A percentile compares a stretch with the other conserved stretches of the same genome.
Evolutionary conservation across 2,329 filamentous ascomycete genomes (phyloP).

Genomic region (Diaporthe eres): DNA sequence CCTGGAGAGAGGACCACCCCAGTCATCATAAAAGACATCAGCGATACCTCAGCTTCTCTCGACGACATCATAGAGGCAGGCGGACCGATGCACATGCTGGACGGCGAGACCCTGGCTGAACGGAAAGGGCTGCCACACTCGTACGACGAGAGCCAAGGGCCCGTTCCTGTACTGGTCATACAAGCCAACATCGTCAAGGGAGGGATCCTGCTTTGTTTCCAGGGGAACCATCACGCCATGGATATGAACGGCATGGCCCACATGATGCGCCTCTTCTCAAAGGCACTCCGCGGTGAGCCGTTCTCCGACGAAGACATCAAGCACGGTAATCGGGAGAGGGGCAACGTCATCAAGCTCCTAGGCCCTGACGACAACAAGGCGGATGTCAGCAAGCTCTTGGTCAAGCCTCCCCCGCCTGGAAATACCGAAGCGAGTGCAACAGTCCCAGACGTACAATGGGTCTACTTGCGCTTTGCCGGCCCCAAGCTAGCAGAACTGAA

Average conservation of each 20-base stretch:
- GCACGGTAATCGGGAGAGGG: conserved; percentile 36
- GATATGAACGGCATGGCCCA: conserved; percentile 45
- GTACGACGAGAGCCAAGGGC: conserved; percentile 29
- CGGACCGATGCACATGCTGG: conserved; percentile 34
- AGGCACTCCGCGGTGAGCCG: conserved; percentile 25
- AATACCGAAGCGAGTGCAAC: not conserved
- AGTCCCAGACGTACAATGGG: conserved; percentile 28
- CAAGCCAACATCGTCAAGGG: conserved; percentile 45
- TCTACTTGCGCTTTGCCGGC: conserved; percentile 39
- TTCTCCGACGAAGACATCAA: conserved; percentile 26
- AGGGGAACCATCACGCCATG: conserved; percentile 44
- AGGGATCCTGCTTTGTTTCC: conserved; percentile 44
- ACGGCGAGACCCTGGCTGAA: conserved; percentile 17
- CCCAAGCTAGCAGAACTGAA: conserved; percentile 37
- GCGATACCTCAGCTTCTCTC: conserved; percentile 8
- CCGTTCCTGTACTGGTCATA: conserved; percentile 38
- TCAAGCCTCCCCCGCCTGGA: not conserved
- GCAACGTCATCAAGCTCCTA: conserved; percentile 29
- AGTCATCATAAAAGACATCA: conserved; percentile 29
- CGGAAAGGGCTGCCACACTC: conserved; percentile 30
- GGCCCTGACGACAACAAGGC: conserved; percentile 14
- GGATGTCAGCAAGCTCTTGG: conserved; percentile 24
- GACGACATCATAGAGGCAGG: conserved; percentile 26
- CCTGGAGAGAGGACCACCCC: conserved; percentile 11
- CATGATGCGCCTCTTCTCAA: conserved; percentile 39